Evolutionary conservation across 768 basidiomycete species (phyloP).

Genomic region (Leccinum pellstonianum): DNA sequence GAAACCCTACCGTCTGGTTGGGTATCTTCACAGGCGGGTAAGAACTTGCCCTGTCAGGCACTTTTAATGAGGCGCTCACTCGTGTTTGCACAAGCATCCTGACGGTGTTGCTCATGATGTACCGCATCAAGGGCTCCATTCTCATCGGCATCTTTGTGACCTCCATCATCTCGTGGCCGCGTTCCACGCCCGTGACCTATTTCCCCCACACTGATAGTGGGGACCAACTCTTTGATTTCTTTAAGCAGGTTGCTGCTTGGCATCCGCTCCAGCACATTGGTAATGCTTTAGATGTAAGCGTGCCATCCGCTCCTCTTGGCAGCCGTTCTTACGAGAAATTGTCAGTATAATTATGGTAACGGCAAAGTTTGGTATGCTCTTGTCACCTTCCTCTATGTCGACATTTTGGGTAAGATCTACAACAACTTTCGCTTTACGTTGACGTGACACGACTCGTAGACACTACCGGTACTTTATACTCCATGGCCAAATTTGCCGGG

Average conservation of each 20-base stretch:
- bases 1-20: slow-evolving; percentile 82
- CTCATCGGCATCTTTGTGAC: slow-evolving; percentile 81
- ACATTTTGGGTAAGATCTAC: slow-evolving; percentile 61
- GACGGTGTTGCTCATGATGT: slow-evolving; percentile 79
- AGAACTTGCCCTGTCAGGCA: slow-evolving; percentile 20
- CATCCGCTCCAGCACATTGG: slow-evolving; percentile 59
- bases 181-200: slow-evolving; percentile 74
- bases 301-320: neutral
- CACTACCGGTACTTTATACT: slow-evolving; percentile 73
- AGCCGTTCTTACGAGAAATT: slow-evolving; percentile 5
- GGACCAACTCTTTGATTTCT: slow-evolving; percentile 75
- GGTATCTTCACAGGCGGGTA: slow-evolving; percentile 84
- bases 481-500: slow-evolving; percentile 91
- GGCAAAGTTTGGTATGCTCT: slow-evolving; percentile 86
- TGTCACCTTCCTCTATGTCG: slow-evolving; percentile 87
- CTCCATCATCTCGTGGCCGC: slow-evolving; percentile 86
- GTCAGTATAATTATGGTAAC: slow-evolving; percentile 53
- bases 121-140: slow-evolving; percentile 80
- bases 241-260: slow-evolving; percentile 82
- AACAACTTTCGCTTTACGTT: neutral
- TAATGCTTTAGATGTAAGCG: slow-evolving; percentile 64
- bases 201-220: slow-evolving; percentile 74
- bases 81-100: slow-evolving; percentile 44
- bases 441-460: slow-evolving; percentile 20
- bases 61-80: slow-evolving; percentile 5